Percentiles rank a stretch among this genome's conserved stretches.
Conservation (phyloP, 768 basidiomycete species). For the Rhodosporidiobolus sp. region DNA sequence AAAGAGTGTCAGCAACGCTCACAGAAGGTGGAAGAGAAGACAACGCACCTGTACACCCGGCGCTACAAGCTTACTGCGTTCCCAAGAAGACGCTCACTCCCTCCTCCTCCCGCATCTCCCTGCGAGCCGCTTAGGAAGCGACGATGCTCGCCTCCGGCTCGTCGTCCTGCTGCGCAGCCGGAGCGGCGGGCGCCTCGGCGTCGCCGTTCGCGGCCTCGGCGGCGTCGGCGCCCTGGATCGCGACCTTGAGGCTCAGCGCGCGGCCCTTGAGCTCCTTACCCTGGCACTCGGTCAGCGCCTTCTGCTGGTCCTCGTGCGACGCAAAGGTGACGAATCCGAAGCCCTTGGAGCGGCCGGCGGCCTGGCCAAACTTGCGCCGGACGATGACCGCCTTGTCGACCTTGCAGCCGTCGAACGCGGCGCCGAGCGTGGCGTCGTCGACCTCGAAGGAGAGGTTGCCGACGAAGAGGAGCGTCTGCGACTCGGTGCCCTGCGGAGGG, state of each 20-base stretch:
- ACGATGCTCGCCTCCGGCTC: constrained; percentile 40
- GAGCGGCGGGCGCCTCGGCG: neutral
- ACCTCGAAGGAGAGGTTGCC: constrained; percentile 96
- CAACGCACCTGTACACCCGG: constrained; percentile 10
- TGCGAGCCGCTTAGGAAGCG: constrained; percentile 22
- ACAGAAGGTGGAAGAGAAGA: too few species aligned
- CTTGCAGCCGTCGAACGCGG: constrained; percentile 78
- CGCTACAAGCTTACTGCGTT: neutral
- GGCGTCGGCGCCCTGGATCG: constrained; percentile 66
- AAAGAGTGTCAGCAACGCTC: too few species aligned
- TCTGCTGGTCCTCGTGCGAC: constrained; percentile 79
- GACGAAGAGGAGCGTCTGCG: constrained; percentile 77
- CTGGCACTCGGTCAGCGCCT: constrained; percentile 79
- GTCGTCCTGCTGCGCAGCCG: neutral
- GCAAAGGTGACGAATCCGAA: constrained; percentile 98
- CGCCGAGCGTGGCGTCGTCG: constrained; percentile 69
- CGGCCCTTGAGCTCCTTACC: constrained; percentile 85
- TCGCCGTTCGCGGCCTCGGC: neutral
- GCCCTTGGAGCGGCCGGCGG: constrained; percentile 79
- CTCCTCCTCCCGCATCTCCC: neutral
- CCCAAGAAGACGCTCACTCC: neutral
- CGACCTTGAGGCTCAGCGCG: constrained; percentile 87
- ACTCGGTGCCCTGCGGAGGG: constrained; percentile 78
- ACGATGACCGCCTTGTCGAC: constrained; percentile 87
- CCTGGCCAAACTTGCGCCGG: constrained; percentile 74